Evolutionary conservation across 371 early-diverging fungal genomes (phyloP), one percentile per base, ranked within the genome.

Genomic region (Synchytrium microbalum): DNA sequence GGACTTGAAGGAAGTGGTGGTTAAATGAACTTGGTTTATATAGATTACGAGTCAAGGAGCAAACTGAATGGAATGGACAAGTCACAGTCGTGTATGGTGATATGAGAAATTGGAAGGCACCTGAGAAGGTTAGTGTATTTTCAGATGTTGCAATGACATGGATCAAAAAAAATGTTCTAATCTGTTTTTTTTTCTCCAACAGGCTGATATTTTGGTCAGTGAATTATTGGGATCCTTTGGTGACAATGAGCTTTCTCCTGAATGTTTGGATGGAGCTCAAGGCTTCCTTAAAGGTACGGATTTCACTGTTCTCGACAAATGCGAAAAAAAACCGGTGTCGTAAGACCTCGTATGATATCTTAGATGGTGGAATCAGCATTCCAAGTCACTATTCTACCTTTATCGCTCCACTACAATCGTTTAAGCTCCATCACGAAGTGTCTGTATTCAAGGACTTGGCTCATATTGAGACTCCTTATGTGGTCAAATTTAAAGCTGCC

Each of bases 191-290:
- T 54, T 58, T 24, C 55, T 19, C 65, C 60, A 27, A n/a, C 69
- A 82, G 79, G 89, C 88, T 28, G 95, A 93, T 74, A 89, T 95
- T 32, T 75, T 95, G 27, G 91, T 93, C 26, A 90, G 90, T 65
- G 94, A 96, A 73, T 79, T 95, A 2, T 76, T 96, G 31, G 93
- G 95, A 2, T 94, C 94, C 13, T 92, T 95, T 81, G 95, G 95
- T 24, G 96, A 97, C 74, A 97, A 97, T 73, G 98, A 97, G 72
- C 83, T 96, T 2, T 91, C 95, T 1, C 98, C 98, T 1, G 98
- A 97, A 75, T 97, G 96, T 71, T 75, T 97, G 25, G 92, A 92
- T 71, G 95, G 92, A 8, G 96, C 93, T 3, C 90, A 91, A 66
- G 81, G 84, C 58, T 83, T 91, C 28, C 68, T 96, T 32, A 93